Conservation (phyloP, 495 filamentous ascomycete genomes). For the Pyronema omphalodes region DNA sequence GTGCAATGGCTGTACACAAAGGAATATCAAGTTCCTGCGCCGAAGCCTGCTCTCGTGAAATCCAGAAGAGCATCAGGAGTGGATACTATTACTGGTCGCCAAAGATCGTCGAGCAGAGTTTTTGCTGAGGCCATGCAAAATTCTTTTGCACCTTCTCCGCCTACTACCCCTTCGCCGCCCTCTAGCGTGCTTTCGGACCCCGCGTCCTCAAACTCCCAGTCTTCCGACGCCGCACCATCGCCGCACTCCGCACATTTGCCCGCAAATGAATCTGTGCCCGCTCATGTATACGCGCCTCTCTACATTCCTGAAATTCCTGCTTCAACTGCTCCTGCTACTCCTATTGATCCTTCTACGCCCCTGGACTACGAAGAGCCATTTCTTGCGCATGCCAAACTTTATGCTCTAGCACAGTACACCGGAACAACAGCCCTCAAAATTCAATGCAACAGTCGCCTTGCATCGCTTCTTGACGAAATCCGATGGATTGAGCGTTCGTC, state of each 20-base stretch:
- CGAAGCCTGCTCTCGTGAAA: not conserved
- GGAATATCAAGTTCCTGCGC: not conserved
- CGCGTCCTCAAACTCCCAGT: not conserved
- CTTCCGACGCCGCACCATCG: not conserved
- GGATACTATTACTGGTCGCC: not conserved
- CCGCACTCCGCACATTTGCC: not conserved
- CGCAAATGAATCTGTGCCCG: too few relatives aligned
- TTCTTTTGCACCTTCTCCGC: not conserved
- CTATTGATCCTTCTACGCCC: not conserved
- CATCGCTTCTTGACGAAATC: not conserved
- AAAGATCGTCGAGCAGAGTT: not conserved
- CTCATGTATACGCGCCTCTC: too few relatives aligned
- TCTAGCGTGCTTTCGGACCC: not conserved
- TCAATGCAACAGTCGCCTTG: not conserved
- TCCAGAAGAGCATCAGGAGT: not conserved
- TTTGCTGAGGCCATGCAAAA: not conserved
- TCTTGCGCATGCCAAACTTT: conserved; percentile 1
- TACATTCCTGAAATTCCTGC: not conserved
- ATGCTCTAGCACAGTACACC: not conserved
- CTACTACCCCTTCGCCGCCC: not conserved
- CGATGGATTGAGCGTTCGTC: conserved; percentile 1
- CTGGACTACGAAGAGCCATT: conserved; percentile 1
- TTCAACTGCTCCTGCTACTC: not conserved
- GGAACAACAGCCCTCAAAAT: not conserved
- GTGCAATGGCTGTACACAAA: conserved; percentile 1